phyloP scores from a whole-genome alignment of 2,329 filamentous ascomycete species.

The Ophiocordyceps camponoti-floridani region DNA sequence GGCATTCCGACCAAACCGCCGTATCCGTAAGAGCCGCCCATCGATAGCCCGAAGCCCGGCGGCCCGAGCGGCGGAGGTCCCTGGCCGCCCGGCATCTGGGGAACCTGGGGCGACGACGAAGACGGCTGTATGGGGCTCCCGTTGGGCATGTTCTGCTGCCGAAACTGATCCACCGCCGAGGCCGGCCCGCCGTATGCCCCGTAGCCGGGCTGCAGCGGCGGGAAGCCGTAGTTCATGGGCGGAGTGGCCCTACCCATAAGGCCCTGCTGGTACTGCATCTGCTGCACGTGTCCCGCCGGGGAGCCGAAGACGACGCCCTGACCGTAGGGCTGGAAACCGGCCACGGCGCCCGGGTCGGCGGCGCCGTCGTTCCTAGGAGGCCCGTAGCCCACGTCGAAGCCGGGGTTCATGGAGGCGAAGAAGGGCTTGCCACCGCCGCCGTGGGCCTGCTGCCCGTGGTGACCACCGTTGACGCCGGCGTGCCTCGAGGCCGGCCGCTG shows the following conservation, averaged over 20 bases:
- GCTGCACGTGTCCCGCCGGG: conserved; percentile 29
- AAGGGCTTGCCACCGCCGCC: conserved; percentile 33
- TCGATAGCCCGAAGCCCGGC: conserved; percentile 30
- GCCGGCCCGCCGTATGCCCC: conserved; percentile 30
- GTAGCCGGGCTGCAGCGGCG: conserved; percentile 35
- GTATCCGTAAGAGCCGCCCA: conserved; percentile 24
- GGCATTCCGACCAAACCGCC: conserved; percentile 27
- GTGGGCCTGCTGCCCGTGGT: conserved; percentile 20
- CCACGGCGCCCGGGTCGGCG: conserved; percentile 29
- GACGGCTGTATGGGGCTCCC: conserved; percentile 31
- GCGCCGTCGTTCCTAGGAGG: conserved; percentile 33
- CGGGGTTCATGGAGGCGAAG: conserved; percentile 22
- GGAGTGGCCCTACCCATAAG: conserved; percentile 35
- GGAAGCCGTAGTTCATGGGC: conserved; percentile 38
- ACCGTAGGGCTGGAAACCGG: conserved; percentile 30
- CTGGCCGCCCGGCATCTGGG: conserved; percentile 23
- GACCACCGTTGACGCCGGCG: conserved; percentile 21
- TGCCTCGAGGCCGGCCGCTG: conserved; percentile 40
- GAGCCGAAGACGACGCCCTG: conserved; percentile 34
- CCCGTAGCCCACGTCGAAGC: conserved; percentile 33
- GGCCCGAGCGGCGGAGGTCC: conserved; percentile 22
- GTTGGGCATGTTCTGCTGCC: conserved; percentile 30
- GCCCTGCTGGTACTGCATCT: conserved; percentile 40
- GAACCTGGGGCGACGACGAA: conserved; percentile 14
- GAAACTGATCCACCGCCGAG: conserved; percentile 36